Evolutionary conservation across 192 early-diverging fungal genomes (phyloP).

Genomic region (Backusella luteola): DNA sequence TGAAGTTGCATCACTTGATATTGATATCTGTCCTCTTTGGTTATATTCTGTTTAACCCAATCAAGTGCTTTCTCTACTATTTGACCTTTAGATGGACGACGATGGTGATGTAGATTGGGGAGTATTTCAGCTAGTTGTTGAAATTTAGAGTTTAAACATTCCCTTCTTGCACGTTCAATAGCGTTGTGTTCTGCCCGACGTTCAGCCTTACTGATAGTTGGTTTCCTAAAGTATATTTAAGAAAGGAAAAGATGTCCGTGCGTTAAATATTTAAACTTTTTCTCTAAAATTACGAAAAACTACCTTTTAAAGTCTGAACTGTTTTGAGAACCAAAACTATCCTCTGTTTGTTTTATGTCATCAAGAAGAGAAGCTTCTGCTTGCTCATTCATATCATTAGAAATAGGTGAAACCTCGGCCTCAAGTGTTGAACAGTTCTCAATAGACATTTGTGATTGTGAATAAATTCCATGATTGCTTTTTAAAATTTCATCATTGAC

Average conservation of each 20-base stretch:
- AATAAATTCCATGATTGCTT: not conserved
- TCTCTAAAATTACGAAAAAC: slow-evolving; percentile 5
- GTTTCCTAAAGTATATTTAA: not conserved
- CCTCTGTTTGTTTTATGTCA: not conserved
- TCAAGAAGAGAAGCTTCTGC: not conserved
- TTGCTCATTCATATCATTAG: not conserved
- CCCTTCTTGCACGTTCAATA: slow-evolving; percentile 79
- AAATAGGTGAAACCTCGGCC: not conserved
- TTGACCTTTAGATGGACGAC: slow-evolving; percentile 75
- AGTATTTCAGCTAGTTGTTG: slow-evolving; percentile 78
- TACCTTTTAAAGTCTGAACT: slow-evolving; percentile 6
- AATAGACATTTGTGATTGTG: not conserved
- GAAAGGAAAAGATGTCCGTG: not conserved
- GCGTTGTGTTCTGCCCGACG: slow-evolving; percentile 78
- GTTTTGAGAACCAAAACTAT: not conserved
- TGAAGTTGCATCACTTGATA: slow-evolving; percentile 10
- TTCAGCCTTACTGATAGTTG: slow-evolving; percentile 13
- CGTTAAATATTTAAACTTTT: slow-evolving; percentile 6
- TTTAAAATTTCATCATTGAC: not conserved
- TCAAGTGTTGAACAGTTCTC: not conserved
- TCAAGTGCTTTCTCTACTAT: slow-evolving; percentile 78
- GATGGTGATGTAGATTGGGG: slow-evolving; percentile 68
- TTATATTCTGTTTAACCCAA: slow-evolving; percentile 33
- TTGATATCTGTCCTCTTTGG: slow-evolving; percentile 24
- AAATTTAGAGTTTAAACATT: slow-evolving; percentile 79